Conservation (phyloP, 2,329 filamentous ascomycete species). For the Pyrenophora graminea region DNA sequence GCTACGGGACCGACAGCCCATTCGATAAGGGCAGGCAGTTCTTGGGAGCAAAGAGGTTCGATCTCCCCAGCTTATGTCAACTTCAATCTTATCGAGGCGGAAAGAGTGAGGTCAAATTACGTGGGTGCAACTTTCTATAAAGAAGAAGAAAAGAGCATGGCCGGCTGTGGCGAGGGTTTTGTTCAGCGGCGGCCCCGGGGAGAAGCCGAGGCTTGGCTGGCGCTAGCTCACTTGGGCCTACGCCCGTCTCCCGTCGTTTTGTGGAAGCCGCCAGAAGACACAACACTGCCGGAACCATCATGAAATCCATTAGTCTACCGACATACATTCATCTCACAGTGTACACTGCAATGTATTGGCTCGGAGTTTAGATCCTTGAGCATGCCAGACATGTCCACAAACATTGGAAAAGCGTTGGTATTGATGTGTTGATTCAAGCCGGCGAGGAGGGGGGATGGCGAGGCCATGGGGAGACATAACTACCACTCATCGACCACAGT, state of each 20-base stretch:
- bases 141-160: slow-evolving; percentile 25
- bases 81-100: slow-evolving; percentile 56
- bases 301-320: neutral
- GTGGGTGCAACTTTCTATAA: slow-evolving; percentile 48
- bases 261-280: too few relatives aligned
- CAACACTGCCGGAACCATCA: too few relatives aligned
- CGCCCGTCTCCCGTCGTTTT: neutral
- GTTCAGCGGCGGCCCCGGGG: neutral
- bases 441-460: slow-evolving; percentile 9
- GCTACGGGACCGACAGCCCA: slow-evolving; percentile 46
- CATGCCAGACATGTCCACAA: neutral
- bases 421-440: slow-evolving; percentile 6
- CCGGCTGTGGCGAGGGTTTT: slow-evolving; percentile 23
- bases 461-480: neutral
- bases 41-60: slow-evolving; percentile 46
- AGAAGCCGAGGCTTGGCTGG: slow-evolving; percentile 1
- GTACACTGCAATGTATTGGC: neutral
- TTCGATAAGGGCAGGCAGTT: slow-evolving; percentile 37
- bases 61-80: slow-evolving; percentile 61
- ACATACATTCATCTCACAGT: too few relatives aligned
- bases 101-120: slow-evolving; percentile 63
- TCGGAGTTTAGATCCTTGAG: too few relatives aligned
- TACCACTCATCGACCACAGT: too few relatives aligned
- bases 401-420: slow-evolving; percentile 6
- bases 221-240: neutral